phyloP scores from a whole-genome alignment of 345 rosid genomes.

The Psidium guajava region DNA sequence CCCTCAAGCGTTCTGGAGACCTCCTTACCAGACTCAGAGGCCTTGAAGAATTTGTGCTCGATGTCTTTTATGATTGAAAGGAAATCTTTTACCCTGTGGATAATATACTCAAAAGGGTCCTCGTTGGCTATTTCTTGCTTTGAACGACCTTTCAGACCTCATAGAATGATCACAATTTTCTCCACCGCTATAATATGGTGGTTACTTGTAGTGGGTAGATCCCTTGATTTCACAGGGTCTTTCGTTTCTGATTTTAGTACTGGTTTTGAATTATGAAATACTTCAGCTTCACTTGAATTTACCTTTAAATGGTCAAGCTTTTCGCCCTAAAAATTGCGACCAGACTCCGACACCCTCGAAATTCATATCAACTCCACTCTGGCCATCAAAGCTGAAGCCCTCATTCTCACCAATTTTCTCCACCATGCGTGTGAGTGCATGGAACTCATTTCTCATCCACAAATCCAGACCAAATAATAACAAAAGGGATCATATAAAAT shows the following conservation, averaged over 20 bases:
- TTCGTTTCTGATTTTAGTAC: not conserved
- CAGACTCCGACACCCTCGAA: slow-evolving; percentile 30
- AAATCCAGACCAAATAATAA: too few relatives aligned
- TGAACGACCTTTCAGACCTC: not conserved
- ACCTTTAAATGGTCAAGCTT: slow-evolving; percentile 5
- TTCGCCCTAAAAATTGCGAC: slow-evolving; percentile 17
- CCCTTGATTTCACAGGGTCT: slow-evolving; percentile 4
- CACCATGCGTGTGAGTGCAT: too few relatives aligned
- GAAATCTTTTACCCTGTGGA: slow-evolving; percentile 94
- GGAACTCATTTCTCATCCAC: too few relatives aligned
- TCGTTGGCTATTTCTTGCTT: not conserved
- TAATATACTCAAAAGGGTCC: slow-evolving; percentile 86
- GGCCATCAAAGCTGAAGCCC: slow-evolving; percentile 49
- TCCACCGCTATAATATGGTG: not conserved
- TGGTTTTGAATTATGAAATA: slow-evolving; percentile 6
- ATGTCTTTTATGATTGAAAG: slow-evolving; percentile 86
- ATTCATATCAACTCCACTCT: slow-evolving; percentile 22
- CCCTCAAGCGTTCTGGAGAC: slow-evolving; percentile 85
- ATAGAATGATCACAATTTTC: slow-evolving; percentile 2
- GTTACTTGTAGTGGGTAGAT: not conserved
- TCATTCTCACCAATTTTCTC: slow-evolving; percentile 31
- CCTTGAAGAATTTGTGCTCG: slow-evolving; percentile 76
- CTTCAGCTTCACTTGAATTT: slow-evolving; percentile 9
- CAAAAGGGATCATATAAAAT: too few relatives aligned
- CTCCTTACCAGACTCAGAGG: slow-evolving; percentile 87